Evolutionary conservation across 2,329 filamentous ascomycete genomes (phyloP), one percentile per base, ranked within the genome.

Genomic region (Biscogniauxia mediterranea): DNA sequence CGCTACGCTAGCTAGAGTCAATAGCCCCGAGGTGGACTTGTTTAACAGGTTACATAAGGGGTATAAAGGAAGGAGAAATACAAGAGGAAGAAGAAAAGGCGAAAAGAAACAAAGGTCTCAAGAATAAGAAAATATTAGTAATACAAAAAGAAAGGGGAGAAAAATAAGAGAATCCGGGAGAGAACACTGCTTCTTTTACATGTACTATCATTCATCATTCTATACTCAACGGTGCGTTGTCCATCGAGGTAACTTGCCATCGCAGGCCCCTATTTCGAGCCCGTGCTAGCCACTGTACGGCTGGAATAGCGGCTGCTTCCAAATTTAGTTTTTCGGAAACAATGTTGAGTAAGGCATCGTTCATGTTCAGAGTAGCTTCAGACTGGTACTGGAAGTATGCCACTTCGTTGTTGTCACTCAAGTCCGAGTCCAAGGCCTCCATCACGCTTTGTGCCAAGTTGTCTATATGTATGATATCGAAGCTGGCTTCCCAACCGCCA

Each of bases 191-290:
- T 23, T 2, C 28, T 8, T 6, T 32, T 32, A 32, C 2, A 32
- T 32, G 7, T 32, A 8, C 7, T 32, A 32, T 11, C 6, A 17
- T 17, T 11, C 19, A 52, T 52, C 50, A 19, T 19, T 54, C 17
- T 26, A 42, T 25, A 21, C 25, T 38, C 17, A 58, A 58, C 11
- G 51, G 57, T 8, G 54, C 20, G 19, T 55, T 57, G 25, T 57
- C 59, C 50, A 57, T 21, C 49, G 55, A 54, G 7, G 55, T 42
- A 6, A 61, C 53, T 32, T 57, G 55, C 59, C 54, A 61, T 20
- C 26, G 17, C 17, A 58, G 49, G 15, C 59, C 58, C n/a, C 26
- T 32, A 26, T 19, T 20, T 13, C 55, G 54, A 20, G 54, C 55
- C 19, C 25, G 55, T 19, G 55, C 52, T 15, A 57, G 49, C 55